Percentiles rank a stretch among this genome's conserved stretches.
Evolutionary conservation across 306 rosid species (phyloP).

Genomic region (Cucurbita argyrosperma): DNA sequence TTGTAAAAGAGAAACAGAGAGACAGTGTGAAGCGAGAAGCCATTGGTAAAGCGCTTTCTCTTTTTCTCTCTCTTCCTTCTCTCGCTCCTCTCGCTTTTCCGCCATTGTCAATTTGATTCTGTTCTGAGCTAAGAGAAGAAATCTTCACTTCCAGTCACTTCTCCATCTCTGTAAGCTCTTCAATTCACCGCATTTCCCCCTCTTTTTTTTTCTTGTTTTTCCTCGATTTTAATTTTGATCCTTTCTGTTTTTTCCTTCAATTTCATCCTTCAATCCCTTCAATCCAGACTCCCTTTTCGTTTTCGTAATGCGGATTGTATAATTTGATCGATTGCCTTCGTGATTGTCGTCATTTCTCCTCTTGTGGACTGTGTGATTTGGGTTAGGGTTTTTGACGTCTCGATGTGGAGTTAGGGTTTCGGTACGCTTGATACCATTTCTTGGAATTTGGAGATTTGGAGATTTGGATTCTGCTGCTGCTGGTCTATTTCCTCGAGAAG

Average conservation of each 20-base stretch:
- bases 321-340: not conserved
- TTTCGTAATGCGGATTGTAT: not conserved
- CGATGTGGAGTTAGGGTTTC: constrained; percentile 1
- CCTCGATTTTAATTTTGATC: not conserved
- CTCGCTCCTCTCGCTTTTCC: not conserved
- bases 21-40: not conserved
- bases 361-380: not conserved
- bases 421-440: not conserved
- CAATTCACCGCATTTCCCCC: not conserved
- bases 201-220: not conserved
- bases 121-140: not conserved
- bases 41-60: not conserved
- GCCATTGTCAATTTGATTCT: not conserved
- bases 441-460: not conserved
- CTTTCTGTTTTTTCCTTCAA: not conserved
- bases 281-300: not conserved
- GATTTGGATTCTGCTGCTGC: not conserved
- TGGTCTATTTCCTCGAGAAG: not conserved
- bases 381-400: constrained; percentile 1
- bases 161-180: not conserved
- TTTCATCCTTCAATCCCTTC: not conserved
- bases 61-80: not conserved
- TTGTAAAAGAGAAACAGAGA: not conserved
- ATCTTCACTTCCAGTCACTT: not conserved
- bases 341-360: not conserved